A percentile compares a stretch with the other conserved stretches of the same genome.
phyloP scores from a whole-genome alignment of 495 filamentous ascomycete species.

The Aspergillus taichungensis region DNA sequence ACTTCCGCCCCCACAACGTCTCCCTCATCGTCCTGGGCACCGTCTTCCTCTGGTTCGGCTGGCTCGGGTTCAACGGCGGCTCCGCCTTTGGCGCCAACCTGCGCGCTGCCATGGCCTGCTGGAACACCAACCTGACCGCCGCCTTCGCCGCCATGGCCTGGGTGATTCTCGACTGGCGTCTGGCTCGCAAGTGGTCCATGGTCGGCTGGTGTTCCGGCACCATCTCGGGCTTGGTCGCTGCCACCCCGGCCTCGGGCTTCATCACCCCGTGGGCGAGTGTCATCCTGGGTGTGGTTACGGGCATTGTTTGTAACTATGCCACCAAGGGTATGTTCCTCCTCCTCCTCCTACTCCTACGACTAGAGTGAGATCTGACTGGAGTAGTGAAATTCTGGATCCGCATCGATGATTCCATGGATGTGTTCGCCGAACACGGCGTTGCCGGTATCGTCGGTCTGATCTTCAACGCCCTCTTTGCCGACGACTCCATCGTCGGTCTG shows the following conservation, averaged over 20 bases:
- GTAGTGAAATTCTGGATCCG: constrained; percentile 87
- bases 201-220: constrained; percentile 97
- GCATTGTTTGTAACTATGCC: constrained; percentile 81
- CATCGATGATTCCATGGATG: constrained; percentile 96
- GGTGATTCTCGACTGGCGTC: constrained; percentile 86
- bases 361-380: constrained; percentile 12
- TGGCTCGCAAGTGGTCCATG: constrained; percentile 97
- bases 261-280: constrained; percentile 88
- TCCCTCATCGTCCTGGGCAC: constrained; percentile 95
- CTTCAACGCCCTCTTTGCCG: constrained; percentile 87
- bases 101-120: constrained; percentile 91
- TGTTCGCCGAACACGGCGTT: constrained; percentile 95
- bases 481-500: constrained; percentile 81
- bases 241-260: constrained; percentile 80
- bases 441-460: constrained; percentile 88
- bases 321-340: constrained; percentile 58
- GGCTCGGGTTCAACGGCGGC: constrained; percentile 97
- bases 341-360: not conserved
- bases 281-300: constrained; percentile 74
- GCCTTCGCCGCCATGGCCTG: constrained; percentile 83
- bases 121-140: constrained; percentile 91
- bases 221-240: constrained; percentile 83
- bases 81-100: constrained; percentile 96
- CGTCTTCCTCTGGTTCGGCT: constrained; percentile 94
- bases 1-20: constrained; percentile 93